Percentiles rank a stretch among this genome's conserved stretches.
Conservation (phyloP, 2,329 filamentous ascomycete genomes). For the Arthrinium phaeospermum region DNA sequence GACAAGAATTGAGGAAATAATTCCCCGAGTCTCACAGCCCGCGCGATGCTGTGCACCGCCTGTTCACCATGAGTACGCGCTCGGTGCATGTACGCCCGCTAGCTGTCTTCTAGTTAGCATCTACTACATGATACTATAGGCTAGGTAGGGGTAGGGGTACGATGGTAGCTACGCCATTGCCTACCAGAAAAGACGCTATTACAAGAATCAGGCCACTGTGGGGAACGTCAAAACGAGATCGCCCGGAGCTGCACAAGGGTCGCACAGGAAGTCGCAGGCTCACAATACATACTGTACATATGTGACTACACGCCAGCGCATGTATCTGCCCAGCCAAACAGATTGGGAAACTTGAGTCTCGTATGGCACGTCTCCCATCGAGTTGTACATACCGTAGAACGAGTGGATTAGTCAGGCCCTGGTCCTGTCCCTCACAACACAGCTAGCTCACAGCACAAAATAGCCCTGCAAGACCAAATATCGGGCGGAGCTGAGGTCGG, state of each 20-base stretch:
- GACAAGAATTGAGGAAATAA: neutral
- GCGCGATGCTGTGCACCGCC: neutral
- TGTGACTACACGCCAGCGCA: neutral
- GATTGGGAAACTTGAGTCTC: neutral
- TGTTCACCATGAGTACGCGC: neutral
- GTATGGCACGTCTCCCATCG: neutral
- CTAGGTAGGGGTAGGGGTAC: neutral
- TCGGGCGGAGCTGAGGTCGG: neutral
- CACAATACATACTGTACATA: neutral
- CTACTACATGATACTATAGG: neutral
- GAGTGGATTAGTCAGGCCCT: neutral
- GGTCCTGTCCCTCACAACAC: neutral
- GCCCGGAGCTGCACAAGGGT: conserved; percentile 16
- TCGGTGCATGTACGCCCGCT: conserved; percentile 5
- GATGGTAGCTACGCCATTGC: neutral
- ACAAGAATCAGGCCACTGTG: conserved; percentile 17
- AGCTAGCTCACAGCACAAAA: neutral
- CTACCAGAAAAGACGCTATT: conserved; percentile 2
- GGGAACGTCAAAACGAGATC: conserved; percentile 15
- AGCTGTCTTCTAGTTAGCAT: neutral
- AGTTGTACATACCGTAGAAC: neutral
- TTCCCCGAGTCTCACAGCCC: conserved; percentile 8
- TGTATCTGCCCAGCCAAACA: conserved; percentile 1
- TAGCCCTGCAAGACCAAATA: neutral
- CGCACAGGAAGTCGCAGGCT: neutral